Evolutionary conservation across 2,329 filamentous ascomycete genomes (phyloP).

Genomic region (Aspergillus alliaceus): DNA sequence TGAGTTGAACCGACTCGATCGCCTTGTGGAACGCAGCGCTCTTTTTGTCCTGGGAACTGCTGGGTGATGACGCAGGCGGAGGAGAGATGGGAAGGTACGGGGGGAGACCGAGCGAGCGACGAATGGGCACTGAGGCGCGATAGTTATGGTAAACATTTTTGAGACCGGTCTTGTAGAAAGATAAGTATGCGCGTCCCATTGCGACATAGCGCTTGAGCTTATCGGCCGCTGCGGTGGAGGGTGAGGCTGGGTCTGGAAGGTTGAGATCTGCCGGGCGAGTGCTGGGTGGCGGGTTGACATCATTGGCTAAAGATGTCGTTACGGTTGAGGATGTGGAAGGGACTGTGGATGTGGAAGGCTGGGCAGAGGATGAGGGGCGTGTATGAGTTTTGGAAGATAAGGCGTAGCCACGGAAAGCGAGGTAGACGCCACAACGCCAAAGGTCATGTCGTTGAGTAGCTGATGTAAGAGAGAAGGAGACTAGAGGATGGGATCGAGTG

Average conservation of each 20-base stretch:
- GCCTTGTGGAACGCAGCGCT: conserved; percentile 14
- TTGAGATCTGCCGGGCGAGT: conserved; percentile 71
- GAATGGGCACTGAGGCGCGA: conserved; percentile 33
- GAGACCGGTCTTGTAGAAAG: conserved; percentile 86
- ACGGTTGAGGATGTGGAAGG: conserved; percentile 19
- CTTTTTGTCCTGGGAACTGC: not conserved
- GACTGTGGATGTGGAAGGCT: conserved; percentile 13
- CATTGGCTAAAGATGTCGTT: conserved; percentile 19
- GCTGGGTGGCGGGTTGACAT: conserved; percentile 69
- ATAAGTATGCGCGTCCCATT: conserved; percentile 72
- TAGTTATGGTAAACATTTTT: conserved; percentile 71
- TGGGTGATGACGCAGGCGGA: conserved; percentile 13
- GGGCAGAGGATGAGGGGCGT: conserved; percentile 19
- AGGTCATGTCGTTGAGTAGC: not conserved
- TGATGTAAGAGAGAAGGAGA: not conserved
- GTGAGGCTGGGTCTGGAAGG: conserved; percentile 56
- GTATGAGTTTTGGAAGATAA: conserved; percentile 18
- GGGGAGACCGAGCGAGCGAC: conserved; percentile 31
- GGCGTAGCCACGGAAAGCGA: conserved; percentile 5
- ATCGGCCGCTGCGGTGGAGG: conserved; percentile 42
- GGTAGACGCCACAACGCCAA: not conserved
- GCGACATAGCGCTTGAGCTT: conserved; percentile 36
- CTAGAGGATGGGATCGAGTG: not conserved
- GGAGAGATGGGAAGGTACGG: conserved; percentile 36
- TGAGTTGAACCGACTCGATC: conserved; percentile 35